Percentiles rank a stretch among this genome's conserved stretches.
phyloP scores from a whole-genome alignment of 2,329 filamentous ascomycete species.

The Aureobasidium subglaciale region DNA sequence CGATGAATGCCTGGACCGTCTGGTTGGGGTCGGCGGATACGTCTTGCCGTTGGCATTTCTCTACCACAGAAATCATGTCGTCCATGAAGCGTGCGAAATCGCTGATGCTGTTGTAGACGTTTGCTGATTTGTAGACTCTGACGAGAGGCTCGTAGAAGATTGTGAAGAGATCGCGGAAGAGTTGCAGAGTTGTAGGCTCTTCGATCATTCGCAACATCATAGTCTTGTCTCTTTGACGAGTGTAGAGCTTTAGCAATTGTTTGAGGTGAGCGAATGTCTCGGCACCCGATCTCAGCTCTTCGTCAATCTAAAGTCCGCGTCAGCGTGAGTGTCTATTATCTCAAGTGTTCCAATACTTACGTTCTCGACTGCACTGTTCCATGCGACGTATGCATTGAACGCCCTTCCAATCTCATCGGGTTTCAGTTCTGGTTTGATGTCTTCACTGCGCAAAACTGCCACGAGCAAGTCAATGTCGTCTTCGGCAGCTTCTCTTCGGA shows the following conservation, averaged over 20 bases:
- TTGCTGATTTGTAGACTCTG: constrained; percentile 95
- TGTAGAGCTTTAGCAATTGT: constrained; percentile 86
- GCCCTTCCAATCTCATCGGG: constrained; percentile 72
- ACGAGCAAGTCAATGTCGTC: constrained; percentile 83
- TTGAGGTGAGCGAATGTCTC: constrained; percentile 92
- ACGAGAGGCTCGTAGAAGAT: constrained; percentile 99
- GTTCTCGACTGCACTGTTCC: constrained; percentile 90
- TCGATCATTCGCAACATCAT: constrained; percentile 97
- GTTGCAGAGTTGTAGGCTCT: constrained; percentile 91
- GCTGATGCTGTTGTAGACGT: constrained; percentile 94
- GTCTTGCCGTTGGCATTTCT: constrained; percentile 63
- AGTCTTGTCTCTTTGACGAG: constrained; percentile 83
- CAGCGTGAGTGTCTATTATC: neutral
- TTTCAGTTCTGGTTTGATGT: constrained; percentile 63
- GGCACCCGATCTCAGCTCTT: constrained; percentile 80
- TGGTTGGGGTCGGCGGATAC: constrained; percentile 94
- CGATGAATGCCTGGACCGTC: constrained; percentile 96
- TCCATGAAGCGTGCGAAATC: constrained; percentile 92
- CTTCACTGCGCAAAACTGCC: constrained; percentile 71
- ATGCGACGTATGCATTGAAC: constrained; percentile 93
- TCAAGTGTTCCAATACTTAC: constrained; percentile 27
- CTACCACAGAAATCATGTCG: constrained; percentile 78
- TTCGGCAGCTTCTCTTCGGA: constrained; percentile 63
- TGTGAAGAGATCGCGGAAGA: constrained; percentile 92
- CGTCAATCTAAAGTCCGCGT: constrained; percentile 51